Evolutionary conservation across 192 early-diverging fungal species (phyloP).

Genomic region (Allomyces javanicus): DNA sequence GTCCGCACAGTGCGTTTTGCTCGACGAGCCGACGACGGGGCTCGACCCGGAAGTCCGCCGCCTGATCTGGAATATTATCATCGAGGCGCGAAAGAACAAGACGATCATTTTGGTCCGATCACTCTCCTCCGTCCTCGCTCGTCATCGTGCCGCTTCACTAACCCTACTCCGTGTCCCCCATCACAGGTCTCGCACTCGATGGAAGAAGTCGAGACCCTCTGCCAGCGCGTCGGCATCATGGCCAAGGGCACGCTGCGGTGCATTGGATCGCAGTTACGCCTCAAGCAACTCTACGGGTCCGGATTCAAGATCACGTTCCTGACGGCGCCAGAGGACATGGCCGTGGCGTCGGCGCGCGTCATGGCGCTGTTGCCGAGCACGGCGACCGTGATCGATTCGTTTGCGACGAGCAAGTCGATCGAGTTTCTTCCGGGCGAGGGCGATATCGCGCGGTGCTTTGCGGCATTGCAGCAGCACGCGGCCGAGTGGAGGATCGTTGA

Average conservation of each 20-base stretch:
- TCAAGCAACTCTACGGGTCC: slow-evolving; percentile 47
- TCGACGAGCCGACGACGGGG: slow-evolving; percentile 67
- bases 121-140: too few relatives aligned
- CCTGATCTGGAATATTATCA: slow-evolving; percentile 51
- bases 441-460: slow-evolving; percentile 31
- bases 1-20: slow-evolving; percentile 21
- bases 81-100: slow-evolving; percentile 25
- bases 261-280: slow-evolving; percentile 29
- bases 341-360: slow-evolving; percentile 21
- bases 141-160: slow-evolving; percentile 14
- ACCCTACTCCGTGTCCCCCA: too few relatives aligned
- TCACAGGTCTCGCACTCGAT: slow-evolving; percentile 26
- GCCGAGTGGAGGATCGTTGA: slow-evolving; percentile 37
- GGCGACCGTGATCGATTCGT: slow-evolving; percentile 24
- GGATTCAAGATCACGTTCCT: slow-evolving; percentile 46
- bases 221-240: slow-evolving; percentile 56
- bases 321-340: slow-evolving; percentile 17
- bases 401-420: slow-evolving; percentile 34
- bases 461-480: slow-evolving; percentile 33
- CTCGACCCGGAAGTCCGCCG: slow-evolving; percentile 53
- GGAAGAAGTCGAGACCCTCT: slow-evolving; percentile 61
- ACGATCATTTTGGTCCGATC: slow-evolving; percentile 25
- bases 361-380: slow-evolving; percentile 26
- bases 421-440: slow-evolving; percentile 38
- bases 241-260: slow-evolving; percentile 48